Base-by-base conservation (phyloP, 1,284 basidiomycete genomes). In the Mycena citricolor region DNA sequence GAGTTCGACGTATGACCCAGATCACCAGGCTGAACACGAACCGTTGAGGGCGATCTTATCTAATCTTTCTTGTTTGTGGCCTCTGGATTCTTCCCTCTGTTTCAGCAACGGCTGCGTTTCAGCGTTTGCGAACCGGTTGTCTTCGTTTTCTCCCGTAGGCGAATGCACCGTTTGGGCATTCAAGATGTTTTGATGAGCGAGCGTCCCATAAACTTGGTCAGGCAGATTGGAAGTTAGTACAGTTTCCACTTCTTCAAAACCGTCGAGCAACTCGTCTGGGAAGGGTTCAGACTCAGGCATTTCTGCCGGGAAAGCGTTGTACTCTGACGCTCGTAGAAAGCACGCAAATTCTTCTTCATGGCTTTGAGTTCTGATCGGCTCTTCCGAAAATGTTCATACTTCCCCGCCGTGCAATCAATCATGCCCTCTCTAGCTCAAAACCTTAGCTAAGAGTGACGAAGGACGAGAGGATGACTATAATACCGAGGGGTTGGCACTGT, bases 41-140 rank as follows among this genome's bases (percentile, higher is more conserved):
- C 51, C 51, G 28, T 52, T 52, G 12, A 52, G 25, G 4, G 51
- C 51, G 19, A 52, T 46, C 31, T 45, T 52, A 21, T 52, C 51
- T 21, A 38, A 37, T n/a, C 51, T 42, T 41, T 46, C 43, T 14
- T 47, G 8, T 32, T 49, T 47, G 39, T 40, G 21, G 26, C 39
- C 47, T 23, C 39, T 52, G 3, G 43, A 28, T 32, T 49, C n/a
- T n/a, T n/a, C 35, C 16, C 20, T 32, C 12, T 25, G 31, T 8
- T 39, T 33, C 10, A 52, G 30, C 22, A 52, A 38, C 19, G 51
- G 51, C 37, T 52, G 51, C 19, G 40, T 26, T 38, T 52, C 51
- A 12, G 39, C 42, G n/a, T 38, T 25, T n/a, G n/a, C n/a, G n/a
- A n/a, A 16, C 36, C 36, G 36, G n/a, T 44, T 14, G 6, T 39